Evolutionary conservation across 2,329 filamentous ascomycete genomes (phyloP), one percentile per base, ranked within the genome.

Genomic region (Torrubiella hemipterigena): DNA sequence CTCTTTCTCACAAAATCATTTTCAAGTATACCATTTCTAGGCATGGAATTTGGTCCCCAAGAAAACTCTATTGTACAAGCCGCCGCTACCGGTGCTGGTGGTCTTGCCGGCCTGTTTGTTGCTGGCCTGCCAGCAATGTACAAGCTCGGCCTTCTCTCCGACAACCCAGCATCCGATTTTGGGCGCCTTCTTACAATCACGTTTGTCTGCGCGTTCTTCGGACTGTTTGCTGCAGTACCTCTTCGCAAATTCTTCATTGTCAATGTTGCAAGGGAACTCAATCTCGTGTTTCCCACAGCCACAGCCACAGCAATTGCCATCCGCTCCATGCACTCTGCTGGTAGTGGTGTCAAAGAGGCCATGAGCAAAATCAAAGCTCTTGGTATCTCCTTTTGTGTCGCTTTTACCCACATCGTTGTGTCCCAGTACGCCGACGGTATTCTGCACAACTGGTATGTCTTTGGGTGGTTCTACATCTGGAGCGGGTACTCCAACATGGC

Each of bases 201-300:
- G 3, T 57, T 73, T 23, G 67, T 75, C 30, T 71, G 69, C 36
- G 70, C 67, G 7, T 75, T 75, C 54, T 77, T 77, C 47, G 74
- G 74, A 4, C 62, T 77, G 36, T 73, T 74, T 49, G 73, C 75
- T 40, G 67, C 68, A 30, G 73, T 71, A 1, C 72, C 72, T 7
- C 60, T 77, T 17, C 69, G 75, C 35, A 76, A 75, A 46, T 79
- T 80, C 58, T 79, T 78, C 57, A 67, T 79, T 50, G 68, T 78
- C 48, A 71, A 76, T 36, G 69, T 77, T 8, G 70, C 70, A 4
- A 59, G 71, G 7, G 70, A 76, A 50, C 54, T 76, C 18, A 64
- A 62, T 34, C 58, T 76, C 27, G 60, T 75, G 33, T 77, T 76
- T 51, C 72, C 71, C 3, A 67, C 69, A 1, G 49, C 69, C 0